Base-by-base conservation (phyloP, 176 grass and related monocot species). In the Eragrostis curvula region DNA sequence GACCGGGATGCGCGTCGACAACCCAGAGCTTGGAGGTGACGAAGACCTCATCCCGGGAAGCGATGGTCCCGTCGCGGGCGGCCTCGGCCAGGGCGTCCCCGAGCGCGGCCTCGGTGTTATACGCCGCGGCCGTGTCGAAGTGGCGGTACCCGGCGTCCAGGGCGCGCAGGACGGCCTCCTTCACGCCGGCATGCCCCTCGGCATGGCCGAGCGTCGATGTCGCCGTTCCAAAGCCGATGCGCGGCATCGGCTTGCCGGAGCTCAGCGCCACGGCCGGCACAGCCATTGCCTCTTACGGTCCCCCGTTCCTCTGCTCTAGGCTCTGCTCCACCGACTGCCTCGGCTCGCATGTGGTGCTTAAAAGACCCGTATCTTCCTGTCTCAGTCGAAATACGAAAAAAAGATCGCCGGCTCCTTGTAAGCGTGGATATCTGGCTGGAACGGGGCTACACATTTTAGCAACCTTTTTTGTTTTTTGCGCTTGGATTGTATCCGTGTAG, bases 11-110 rank as follows among this genome's bases (percentile, higher is more conserved):
- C 5, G 68, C 58, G 28, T 90, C 83, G 23, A 3, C 8, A 56
- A 76, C 25, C 84, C 84, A 90, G 41, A 86, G 66, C 84, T 90
- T 86, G 32, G 79, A 83, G 5, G 84, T 86, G 68, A 90, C 15
- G 84, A 79, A 90, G 18, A 90, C 16, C 7, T 83, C 84, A 23
- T 79, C 79, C 0, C 84, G 68, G 30, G 74, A 79, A 0, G 60
- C 43, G 9, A 90, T 0, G 1, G 39, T 14, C 1, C 84, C 80
- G 2, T 24, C 14, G 0, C 65, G 29, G 0, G 79, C 36, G 2
- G 88, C 84, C 5, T 60, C 42, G 0, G 50, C 23, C 6, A 61
- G 40, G 15, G 74, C 88, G 30, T 78, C 73, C 3, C 84, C 84
- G 21, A 90, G 10, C 15, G 60, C 7, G 3, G 18, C 24, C 51